Evolutionary conservation across 2,329 filamentous ascomycete genomes (phyloP), one percentile per base, ranked within the genome.

Genomic region (Monilinia vaccinii-corymbosi): DNA sequence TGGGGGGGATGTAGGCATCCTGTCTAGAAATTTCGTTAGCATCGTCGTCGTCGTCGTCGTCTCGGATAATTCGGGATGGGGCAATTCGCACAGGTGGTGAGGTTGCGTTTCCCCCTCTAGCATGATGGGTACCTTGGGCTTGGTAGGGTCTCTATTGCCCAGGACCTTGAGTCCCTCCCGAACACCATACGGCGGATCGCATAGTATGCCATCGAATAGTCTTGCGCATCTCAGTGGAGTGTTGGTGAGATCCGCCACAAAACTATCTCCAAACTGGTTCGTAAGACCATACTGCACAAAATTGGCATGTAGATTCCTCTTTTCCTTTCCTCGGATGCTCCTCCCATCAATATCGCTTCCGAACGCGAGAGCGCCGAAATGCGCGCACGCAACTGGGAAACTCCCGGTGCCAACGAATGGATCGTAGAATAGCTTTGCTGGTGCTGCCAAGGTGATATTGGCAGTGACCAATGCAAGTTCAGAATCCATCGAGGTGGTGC

Each of bases 401-500:
- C 91, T 93, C 6, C 93, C 94, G 0, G 94, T 97, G 5, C 94
- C 94, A 61, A 94, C 91, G 71, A 99, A 99, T 0, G 94, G 94
- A 68, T 99, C 94, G 69, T 93, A 97, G 68, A 96, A 89, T 2
- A 97, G 72, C 70, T 89, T 95, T 0, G 91, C 93, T 0, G 91
- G 88, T 0, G 78, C 86, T 0, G 91, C 91, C 16, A 89, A 82
- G 0, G 90, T 89, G 66, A 99, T 85, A 70, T 97, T 99, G 1
- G 93, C 94, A 0, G 92, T 97, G 25, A 99, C 78, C 1, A 99
- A 80, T 14, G 91, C 89, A 47, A 99, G 79, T 73, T 97, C 94
- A 0, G 93, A 89, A 71, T 99, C 94, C 94, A 99, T 97, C 49
- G 89, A 94, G 0, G 94, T 99, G 0, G 93, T 97, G 66, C 88